Evolutionary conservation across 352 stramenopile genomes (phyloP).

Genomic region (Vaucheria bursata): DNA sequence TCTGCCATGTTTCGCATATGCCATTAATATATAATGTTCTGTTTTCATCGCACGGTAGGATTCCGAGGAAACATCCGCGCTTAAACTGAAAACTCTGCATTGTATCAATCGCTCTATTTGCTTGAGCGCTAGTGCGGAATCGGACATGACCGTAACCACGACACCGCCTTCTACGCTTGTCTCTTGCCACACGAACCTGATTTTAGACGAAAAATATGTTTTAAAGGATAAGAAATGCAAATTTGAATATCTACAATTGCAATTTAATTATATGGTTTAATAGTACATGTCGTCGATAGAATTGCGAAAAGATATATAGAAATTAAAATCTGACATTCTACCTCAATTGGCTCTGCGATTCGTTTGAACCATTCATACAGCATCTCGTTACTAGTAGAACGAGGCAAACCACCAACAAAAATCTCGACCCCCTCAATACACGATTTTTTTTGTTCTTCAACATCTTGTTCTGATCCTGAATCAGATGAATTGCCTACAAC

Average conservation of each 20-base stretch:
- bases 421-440: background rate
- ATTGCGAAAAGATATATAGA: too few relatives aligned
- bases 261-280: too few relatives aligned
- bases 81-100: constrained; percentile 44
- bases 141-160: constrained; percentile 41
- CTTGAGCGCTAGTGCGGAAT: constrained; percentile 32
- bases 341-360: constrained; percentile 30
- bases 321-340: too few relatives aligned
- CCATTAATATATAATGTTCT: constrained; percentile 31
- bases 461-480: too few relatives aligned
- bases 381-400: constrained; percentile 32
- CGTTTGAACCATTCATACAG: constrained; percentile 37
- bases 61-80: constrained; percentile 34
- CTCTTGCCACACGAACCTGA: constrained; percentile 31
- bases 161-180: constrained; percentile 29
- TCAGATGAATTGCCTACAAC: too few relatives aligned
- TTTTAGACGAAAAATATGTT: too few relatives aligned
- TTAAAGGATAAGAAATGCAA: too few relatives aligned
- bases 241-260: too few relatives aligned
- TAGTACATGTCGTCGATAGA: too few relatives aligned
- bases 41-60: constrained; percentile 34
- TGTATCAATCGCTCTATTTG: constrained; percentile 32
- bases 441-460: too few relatives aligned
- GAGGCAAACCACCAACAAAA: constrained; percentile 8
- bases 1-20: constrained; percentile 28